A percentile compares a stretch with the other conserved stretches of the same genome.
These are phyloP conservation scores for Rhizopogon sp. DNA, from an alignment of 768 basidiomycete genomes.

Conservation along the genomic window DNA sequence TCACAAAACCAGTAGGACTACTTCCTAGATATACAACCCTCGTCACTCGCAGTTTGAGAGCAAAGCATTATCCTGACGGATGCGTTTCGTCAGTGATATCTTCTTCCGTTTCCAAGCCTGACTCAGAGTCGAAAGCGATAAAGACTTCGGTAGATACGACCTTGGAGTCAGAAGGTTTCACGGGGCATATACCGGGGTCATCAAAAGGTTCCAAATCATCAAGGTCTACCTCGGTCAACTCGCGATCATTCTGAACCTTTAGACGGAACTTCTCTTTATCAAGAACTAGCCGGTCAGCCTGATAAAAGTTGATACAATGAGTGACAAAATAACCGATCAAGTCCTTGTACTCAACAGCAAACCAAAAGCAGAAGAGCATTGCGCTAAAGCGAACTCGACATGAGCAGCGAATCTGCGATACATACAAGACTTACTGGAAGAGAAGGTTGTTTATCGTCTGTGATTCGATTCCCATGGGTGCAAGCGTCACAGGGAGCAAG, in stretches of 20 bases:
- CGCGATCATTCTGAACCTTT: neutral
- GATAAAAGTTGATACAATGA: neutral
- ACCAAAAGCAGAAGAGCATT: neutral
- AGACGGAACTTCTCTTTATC: neutral
- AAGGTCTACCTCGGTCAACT: neutral
- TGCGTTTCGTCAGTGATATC: neutral
- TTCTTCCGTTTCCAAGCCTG: too few relatives aligned
- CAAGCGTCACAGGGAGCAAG: conserved; percentile 16
- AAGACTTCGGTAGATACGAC: neutral
- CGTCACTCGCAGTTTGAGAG: too few relatives aligned
- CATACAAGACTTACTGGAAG: conserved; percentile 12
- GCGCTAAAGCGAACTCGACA: neutral
- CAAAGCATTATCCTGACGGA: too few relatives aligned
- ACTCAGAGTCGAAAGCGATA: neutral
- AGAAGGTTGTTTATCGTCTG: conserved; percentile 14
- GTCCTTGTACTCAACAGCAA: neutral
- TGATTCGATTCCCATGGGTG: neutral
- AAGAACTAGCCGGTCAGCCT: neutral
- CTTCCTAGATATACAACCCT: too few relatives aligned
- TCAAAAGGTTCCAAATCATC: neutral
- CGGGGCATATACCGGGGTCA: neutral
- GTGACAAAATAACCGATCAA: neutral
- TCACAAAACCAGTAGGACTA: too few relatives aligned
- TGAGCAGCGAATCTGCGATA: neutral
- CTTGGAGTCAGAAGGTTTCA: neutral